Evolutionary conservation across 208 protist genomes (phyloP).

Genomic region (Vickermania spadyakhi): DNA sequence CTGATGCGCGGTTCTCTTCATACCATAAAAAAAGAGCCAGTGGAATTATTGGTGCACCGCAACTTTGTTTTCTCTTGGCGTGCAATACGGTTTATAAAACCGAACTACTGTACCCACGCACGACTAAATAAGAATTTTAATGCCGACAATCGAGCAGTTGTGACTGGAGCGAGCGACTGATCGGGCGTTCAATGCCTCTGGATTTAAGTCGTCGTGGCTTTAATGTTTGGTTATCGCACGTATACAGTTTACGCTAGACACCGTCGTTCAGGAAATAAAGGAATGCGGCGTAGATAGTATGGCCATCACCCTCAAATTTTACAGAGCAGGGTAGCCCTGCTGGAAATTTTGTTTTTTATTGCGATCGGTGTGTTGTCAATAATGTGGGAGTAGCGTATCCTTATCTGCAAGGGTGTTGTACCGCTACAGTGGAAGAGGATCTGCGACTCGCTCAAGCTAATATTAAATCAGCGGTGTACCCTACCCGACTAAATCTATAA

Average conservation of each 20-base stretch:
- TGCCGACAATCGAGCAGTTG: slow-evolving; percentile 46
- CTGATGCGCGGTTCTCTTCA: no score
- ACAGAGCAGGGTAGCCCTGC: slow-evolving; percentile 11
- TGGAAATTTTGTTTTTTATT: slow-evolving; percentile 27
- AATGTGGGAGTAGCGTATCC: slow-evolving; percentile 79
- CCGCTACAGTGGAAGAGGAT: slow-evolving; percentile 18
- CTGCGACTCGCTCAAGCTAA: slow-evolving; percentile 55
- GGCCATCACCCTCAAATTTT: slow-evolving; percentile 53
- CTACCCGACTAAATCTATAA: slow-evolving; percentile 41
- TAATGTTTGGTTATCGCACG: slow-evolving; percentile 67
- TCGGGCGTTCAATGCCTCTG: slow-evolving; percentile 65
- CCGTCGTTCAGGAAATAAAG: slow-evolving; percentile 27
- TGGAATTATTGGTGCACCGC: no score
- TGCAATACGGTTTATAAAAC: no score
- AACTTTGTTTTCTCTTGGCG: no score
- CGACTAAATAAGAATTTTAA: slow-evolving; percentile 26
- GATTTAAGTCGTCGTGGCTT: slow-evolving; percentile 66
- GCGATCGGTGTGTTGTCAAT: slow-evolving; percentile 45
- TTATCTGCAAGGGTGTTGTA: slow-evolving; percentile 49
- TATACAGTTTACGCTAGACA: slow-evolving; percentile 52
- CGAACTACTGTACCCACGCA: no score
- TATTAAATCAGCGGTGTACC: slow-evolving; percentile 31
- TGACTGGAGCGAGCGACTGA: slow-evolving; percentile 88
- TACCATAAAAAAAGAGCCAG: no score
- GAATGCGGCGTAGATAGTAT: slow-evolving; percentile 28